These are phyloP conservation scores for Elsinoe ampelina DNA, from an alignment of 2,329 filamentous ascomycete species.

Conservation along the genomic window DNA sequence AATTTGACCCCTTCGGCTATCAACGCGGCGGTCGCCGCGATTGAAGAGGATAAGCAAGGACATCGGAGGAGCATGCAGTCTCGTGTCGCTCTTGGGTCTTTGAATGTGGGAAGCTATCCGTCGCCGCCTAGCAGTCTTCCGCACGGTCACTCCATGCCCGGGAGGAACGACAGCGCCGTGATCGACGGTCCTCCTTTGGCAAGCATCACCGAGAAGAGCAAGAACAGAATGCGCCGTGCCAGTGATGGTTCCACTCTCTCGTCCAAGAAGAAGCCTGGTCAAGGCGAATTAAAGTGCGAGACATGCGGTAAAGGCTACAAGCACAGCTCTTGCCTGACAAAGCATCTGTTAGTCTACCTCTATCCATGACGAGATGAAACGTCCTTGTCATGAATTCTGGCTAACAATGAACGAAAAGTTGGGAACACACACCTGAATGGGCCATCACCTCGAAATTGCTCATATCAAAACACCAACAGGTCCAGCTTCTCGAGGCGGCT, in stretches of 20 bases:
- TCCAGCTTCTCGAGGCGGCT: conserved; percentile 91
- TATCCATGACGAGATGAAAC: not conserved
- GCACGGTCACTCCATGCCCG: conserved; percentile 27
- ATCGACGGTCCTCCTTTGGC: conserved; percentile 58
- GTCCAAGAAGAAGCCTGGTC: conserved; percentile 64
- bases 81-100: conserved; percentile 43
- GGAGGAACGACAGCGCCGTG: conserved; percentile 41
- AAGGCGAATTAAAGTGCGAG: conserved; percentile 85
- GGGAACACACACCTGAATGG: conserved; percentile 99
- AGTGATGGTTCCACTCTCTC: conserved; percentile 82
- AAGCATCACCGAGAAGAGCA: conserved; percentile 33
- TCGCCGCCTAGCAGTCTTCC: conserved; percentile 62
- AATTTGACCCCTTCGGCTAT: conserved; percentile 63
- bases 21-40: conserved; percentile 41
- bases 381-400: conserved; percentile 20
- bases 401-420: conserved; percentile 49
- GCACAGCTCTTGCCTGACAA: conserved; percentile 99
- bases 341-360: conserved; percentile 93
- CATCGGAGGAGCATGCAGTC: conserved; percentile 60
- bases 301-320: conserved; percentile 99
- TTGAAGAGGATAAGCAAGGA: conserved; percentile 48
- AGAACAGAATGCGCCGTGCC: conserved; percentile 51
- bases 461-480: conserved; percentile 98
- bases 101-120: conserved; percentile 49
- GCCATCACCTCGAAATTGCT: conserved; percentile 92